Evolutionary conservation across 2,329 filamentous ascomycete genomes (phyloP), one percentile per base, ranked within the genome.

Genomic region (Sporothrix dimorphospora): DNA sequence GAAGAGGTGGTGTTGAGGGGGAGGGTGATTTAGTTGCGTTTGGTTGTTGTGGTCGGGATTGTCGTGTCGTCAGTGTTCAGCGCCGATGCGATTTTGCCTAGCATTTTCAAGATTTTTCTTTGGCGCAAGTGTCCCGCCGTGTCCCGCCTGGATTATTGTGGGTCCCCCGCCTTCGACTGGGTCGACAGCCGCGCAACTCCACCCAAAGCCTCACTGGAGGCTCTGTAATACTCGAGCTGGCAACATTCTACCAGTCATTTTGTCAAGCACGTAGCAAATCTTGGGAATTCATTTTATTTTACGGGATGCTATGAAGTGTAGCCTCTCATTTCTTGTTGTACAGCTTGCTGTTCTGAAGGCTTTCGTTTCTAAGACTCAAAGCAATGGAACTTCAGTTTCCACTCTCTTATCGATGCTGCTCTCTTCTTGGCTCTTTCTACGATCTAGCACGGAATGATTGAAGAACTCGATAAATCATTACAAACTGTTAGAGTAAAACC

Each of bases 111-210:
- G 45, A 66, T 51, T 66, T 66, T 71, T 30, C 19, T 45, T 19
- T 55, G 47, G 65, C 45, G 27, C 27, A 51, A 24, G 34, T 27
- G 14, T 51, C 47, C 47, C 53, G 24, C 16, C 38, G 21, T 55
- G 47, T 34, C 38, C 57, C 21, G n/a, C 47, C 40, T 7, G 27
- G 14, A 11, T 47, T 71, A 27, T 65, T 72, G 68, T 68, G 68
- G 69, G 69, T 47, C 69, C 27, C n/a, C 21, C 24, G 11, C 14
- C 24, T 24, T 7, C 30, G 30, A 34, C 27, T 24, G 19, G 47
- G 24, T 30, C 12, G 11, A 12, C 42, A 70, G 55, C 69, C 55
- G 55, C 68, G 11, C 24, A 70, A 47, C 69, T 70, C 55, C 69
- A 70, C 67, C 34, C 24, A 30, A 59, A 57, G 47, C 51, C 47